Base-by-base conservation (phyloP, 768 basidiomycete species). In the Chiua virens region DNA sequence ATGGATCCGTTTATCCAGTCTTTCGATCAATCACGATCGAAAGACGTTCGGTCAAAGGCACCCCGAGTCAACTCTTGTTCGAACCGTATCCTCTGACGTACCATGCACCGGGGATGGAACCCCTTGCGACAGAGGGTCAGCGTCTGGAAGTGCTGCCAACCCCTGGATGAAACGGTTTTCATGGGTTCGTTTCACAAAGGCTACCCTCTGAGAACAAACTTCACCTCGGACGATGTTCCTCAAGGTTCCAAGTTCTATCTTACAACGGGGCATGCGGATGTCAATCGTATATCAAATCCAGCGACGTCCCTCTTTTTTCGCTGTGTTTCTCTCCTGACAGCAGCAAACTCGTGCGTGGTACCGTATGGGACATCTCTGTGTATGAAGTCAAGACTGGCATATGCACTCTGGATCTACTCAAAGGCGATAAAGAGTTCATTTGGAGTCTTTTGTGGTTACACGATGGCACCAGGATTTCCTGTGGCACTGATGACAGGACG, bases 41-140 rank as follows among this genome's bases (percentile, higher is more conserved):
- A 28, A 62, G 61, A 41, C 66, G 71, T 54, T 58, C 71, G 39
- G 61, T 58, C 45, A 68, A 72, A 46, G 71, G 72, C 28, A 71
- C 68, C 22, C 64, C 76, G 20, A 72, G 74, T 41, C 77, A 80
- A 27, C 73, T 99, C 45, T 69, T 86, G 50, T 99, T 97, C 61
- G 96, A n/a, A 98, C 67, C 78, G 96, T 28, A 96, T 99, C 52
- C 71, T 99, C 30, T 95, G 97, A 98, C 66, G 97, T 99, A 9
- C 97, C 97, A 9, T 99, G 97, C 65, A 94, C 91, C 60, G 97
- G 97, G 5, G 97, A 99, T 66, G 97, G 96, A 0, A 99, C 97
- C 1, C 69, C n/a, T n/a, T 98, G 50, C 74, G 97, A 55, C 98
- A 99, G 77, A 99, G 98, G 65, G 67, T 89, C 14, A 89, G 86